phyloP scores from a whole-genome alignment of 305 asterid genomes.

The Solanum hybrid region DNA sequence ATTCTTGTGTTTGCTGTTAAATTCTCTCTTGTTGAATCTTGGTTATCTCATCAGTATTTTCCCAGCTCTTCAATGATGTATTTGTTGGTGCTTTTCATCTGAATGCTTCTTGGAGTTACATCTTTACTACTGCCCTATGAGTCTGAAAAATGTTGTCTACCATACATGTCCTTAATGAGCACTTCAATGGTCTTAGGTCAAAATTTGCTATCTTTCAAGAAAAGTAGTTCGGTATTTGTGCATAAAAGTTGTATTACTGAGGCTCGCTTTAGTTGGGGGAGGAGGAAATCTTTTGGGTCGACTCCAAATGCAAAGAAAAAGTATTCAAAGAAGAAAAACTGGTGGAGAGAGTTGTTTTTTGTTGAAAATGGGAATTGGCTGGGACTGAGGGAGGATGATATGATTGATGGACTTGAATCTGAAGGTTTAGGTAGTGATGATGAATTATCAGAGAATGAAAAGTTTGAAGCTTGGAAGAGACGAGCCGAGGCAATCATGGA shows the following conservation, averaged over 20 bases:
- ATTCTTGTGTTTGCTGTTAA: background rate
- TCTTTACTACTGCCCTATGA: slow-evolving; percentile 35
- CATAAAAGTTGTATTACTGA: slow-evolving; percentile 21
- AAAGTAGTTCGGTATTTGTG: slow-evolving; percentile 20
- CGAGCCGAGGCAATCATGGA: slow-evolving; percentile 90
- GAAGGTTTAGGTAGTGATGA: slow-evolving; percentile 38
- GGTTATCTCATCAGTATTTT: background rate
- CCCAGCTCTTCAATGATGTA: background rate
- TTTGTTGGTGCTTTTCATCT: slow-evolving; percentile 20
- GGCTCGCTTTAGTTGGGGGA: slow-evolving; percentile 15
- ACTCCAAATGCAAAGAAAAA: slow-evolving; percentile 64
- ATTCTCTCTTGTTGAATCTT: background rate
- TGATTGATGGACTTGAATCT: slow-evolving; percentile 53
- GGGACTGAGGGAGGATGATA: slow-evolving; percentile 76
- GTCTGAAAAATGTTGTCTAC: slow-evolving; percentile 63
- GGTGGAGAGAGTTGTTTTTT: slow-evolving; percentile 85
- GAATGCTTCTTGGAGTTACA: slow-evolving; percentile 22
- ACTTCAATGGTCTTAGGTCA: slow-evolving; percentile 62
- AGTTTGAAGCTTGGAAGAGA: slow-evolving; percentile 92
- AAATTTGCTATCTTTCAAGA: slow-evolving; percentile 38
- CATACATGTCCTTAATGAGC: slow-evolving; percentile 79
- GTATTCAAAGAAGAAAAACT: slow-evolving; percentile 41
- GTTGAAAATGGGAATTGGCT: slow-evolving; percentile 90
- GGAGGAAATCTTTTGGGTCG: slow-evolving; percentile 43
- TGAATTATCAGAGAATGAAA: slow-evolving; percentile 67